Percentiles rank a stretch among this genome's conserved stretches.
These are phyloP conservation scores for Jaminaea rosea DNA, from an alignment of 1,284 basidiomycete species.

Conservation along the genomic window DNA sequence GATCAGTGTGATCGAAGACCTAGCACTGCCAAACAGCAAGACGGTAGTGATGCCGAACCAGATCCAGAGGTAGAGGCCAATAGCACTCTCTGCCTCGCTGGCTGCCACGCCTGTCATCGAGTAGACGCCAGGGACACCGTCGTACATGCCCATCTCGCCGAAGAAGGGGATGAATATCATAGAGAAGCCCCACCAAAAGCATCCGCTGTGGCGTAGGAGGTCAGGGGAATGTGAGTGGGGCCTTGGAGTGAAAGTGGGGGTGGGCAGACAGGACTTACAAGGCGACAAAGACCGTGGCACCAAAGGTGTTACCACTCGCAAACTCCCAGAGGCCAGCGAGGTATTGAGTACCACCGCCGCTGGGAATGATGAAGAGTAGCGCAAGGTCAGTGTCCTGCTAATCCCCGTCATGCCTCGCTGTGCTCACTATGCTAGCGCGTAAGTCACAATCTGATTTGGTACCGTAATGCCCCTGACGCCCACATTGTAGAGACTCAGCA, in stretches of 20 bases:
- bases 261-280: too few species aligned
- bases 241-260: too few species aligned
- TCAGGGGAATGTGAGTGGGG: too few species aligned
- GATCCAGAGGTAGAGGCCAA: conserved; percentile 25
- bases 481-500: conserved; percentile 17
- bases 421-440: background rate
- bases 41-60: conserved; percentile 33
- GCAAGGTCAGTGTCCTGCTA: too few species aligned
- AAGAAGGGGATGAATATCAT: conserved; percentile 28
- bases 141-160: conserved; percentile 19
- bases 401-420: too few species aligned
- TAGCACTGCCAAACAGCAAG: conserved; percentile 16
- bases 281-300: conserved; percentile 17
- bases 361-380: too few species aligned
- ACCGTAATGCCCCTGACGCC: conserved; percentile 15
- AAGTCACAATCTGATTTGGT: conserved; percentile 15
- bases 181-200: conserved; percentile 34
- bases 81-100: conserved; percentile 13
- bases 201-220: too few species aligned
- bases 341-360: conserved; percentile 26
- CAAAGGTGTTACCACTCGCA: conserved; percentile 29
- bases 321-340: conserved; percentile 36
- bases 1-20: conserved; percentile 19
- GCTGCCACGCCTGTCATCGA: conserved; percentile 7
- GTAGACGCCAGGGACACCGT: conserved; percentile 24